Base-by-base conservation (phyloP, 495 filamentous ascomycete species). In the Hypoxylon rickii region DNA sequence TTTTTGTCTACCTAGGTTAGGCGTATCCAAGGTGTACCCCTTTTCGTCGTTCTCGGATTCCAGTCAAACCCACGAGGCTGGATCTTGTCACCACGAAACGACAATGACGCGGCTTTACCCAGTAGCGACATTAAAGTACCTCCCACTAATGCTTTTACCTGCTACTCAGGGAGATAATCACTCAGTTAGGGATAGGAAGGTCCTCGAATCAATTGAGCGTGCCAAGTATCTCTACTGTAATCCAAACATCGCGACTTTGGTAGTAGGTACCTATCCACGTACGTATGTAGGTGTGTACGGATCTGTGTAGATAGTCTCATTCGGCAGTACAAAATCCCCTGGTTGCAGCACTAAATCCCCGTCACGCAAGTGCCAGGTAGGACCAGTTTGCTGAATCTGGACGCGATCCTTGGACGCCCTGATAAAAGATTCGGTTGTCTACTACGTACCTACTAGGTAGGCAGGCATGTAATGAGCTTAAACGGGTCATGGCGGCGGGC, bases 21-120 rank as follows among this genome's bases (percentile, higher is more conserved):
- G n/a, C n/a, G n/a, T n/a, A n/a, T n/a, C n/a, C n/a, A n/a, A n/a
- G n/a, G n/a, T 29, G 4, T 29, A 29, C 24, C 24, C 24, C 24
- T 29, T 29, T 29, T 10, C 39, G 50, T 51, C 20, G 2, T 1
- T 26, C 36, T 29, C 33, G 29, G 20, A 22, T 41, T 38, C 15
- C n/a, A n/a, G 13, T 34, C 15, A 5, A 16, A 3, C 24, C 17
- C 29, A 49, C 36, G 44, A 50, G 59, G 53, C 59, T 63, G 48
- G 42, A 22, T 33, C 44, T 54, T 54, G 50, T 57, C 48, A 21
- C 44, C 45, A 29, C 3, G 44, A n/a, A n/a, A 36, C n/a, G 39
- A 46, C 46, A 33, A 34, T 54, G 49, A 63, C 53, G 53, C 58
- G 52, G 43, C 52, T 51, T 55, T 3, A 13, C 42, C 43, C 32